A percentile compares a stretch with the other conserved stretches of the same genome.
phyloP scores from a whole-genome alignment of 129 eudicot species.

The Escallonia rubra region DNA sequence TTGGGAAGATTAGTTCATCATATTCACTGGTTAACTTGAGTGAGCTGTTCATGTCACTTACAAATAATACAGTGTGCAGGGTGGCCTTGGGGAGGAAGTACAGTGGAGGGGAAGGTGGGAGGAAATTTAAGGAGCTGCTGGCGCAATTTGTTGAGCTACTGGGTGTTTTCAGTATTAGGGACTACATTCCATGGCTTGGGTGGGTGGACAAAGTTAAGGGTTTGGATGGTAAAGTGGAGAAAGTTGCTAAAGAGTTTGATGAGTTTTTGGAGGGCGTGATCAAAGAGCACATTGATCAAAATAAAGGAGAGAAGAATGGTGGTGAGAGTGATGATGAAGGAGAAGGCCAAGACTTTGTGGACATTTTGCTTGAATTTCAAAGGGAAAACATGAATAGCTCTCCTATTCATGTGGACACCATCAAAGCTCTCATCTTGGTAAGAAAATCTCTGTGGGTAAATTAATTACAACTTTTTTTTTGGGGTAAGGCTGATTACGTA shows the following conservation, averaged over 20 bases:
- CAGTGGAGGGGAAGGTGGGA: slow-evolving; percentile 10
- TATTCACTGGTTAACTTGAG: slow-evolving; percentile 24
- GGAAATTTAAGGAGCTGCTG: slow-evolving; percentile 18
- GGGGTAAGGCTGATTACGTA: background rate
- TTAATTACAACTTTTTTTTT: too few relatives aligned
- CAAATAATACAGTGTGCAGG: slow-evolving; percentile 31
- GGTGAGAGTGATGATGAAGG: background rate
- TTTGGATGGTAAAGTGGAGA: slow-evolving; percentile 11
- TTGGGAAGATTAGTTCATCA: background rate
- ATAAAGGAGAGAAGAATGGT: background rate
- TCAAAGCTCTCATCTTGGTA: slow-evolving; percentile 44
- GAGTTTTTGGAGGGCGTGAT: slow-evolving; percentile 32
- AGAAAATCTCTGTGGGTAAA: too few relatives aligned
- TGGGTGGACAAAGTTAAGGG: slow-evolving; percentile 29
- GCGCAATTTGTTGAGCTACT: slow-evolving; percentile 15
- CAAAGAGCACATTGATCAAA: slow-evolving; percentile 19
- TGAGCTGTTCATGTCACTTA: slow-evolving; percentile 4
- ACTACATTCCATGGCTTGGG: slow-evolving; percentile 27
- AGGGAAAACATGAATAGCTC: slow-evolving; percentile 15
- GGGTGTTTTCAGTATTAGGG: slow-evolving; percentile 25
- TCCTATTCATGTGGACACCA: slow-evolving; percentile 23
- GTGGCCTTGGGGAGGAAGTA: slow-evolving; percentile 35
- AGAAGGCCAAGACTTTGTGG: slow-evolving; percentile 33
- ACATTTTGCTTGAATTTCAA: slow-evolving; percentile 32
- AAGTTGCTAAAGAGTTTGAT: slow-evolving; percentile 24